Base-by-base conservation (phyloP, 1,284 basidiomycete species). In the Cerrena zonata region DNA sequence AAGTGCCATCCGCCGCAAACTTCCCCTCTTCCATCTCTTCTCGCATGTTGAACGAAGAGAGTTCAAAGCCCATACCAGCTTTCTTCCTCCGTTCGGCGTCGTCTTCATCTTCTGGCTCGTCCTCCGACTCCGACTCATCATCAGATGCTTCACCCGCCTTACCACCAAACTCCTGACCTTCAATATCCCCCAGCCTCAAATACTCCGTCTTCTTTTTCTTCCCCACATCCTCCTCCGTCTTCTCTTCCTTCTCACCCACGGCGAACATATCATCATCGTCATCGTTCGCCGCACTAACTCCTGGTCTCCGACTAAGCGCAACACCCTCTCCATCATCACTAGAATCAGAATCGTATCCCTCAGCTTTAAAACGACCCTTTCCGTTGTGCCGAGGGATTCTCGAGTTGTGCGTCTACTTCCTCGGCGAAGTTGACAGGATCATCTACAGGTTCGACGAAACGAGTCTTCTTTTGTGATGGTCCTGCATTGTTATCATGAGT, bases 21-120 rank as follows among this genome's bases (percentile, higher is more conserved):
- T 93, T 90, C 27, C 96, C 96, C 66, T 96, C 91, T 61, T 91
- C 85, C 87, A 99, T 94, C 77, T 99, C 96, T 58, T 90, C 87
- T 58, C 94, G 89, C 96, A 99, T 98, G 69, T 99, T 97, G 80
- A 99, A 99, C 26, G 89, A 89, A 5, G 91, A 94, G 12, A 98
- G 66, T 61, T 94, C 89, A 68, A 76, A 93, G 1, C 94, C 96
- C 94, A 96, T 95, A 22, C 89, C 91, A 25, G 78, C 82, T 64
- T 90, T 91, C 70, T 80, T 83, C 64, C 77, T 70, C 61, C 84
- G 76, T 64, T 80, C 76, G 19, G 77, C 78, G 49, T 89, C 90
- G 61, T 91, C 89, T 61, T 93, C 89, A 59, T 90, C 88, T 58
- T 82, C 86, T 0, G 80, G 81, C 51, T 82, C 80, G 3, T 49